Evolutionary conservation across 228 moss, liverwort and hornwort species (phyloP), one percentile per base, ranked within the genome.

Genomic region (Sphagnum magellanicum): DNA sequence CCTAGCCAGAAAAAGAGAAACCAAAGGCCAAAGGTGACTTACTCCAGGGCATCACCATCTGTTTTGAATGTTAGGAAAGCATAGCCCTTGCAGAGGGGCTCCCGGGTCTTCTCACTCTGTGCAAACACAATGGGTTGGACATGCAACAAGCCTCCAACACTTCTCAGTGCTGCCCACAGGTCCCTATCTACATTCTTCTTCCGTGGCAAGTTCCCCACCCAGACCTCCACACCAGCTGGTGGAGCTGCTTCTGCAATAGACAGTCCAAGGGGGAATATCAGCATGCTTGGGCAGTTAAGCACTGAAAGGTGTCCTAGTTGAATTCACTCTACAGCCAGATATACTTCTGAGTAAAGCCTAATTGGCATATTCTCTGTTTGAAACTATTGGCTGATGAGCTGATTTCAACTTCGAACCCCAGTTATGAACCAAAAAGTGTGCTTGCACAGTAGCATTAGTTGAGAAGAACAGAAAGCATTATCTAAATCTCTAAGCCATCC

Each of bases 31-130:
- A 32, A 32, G 32, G 32, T 32, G 32, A 32, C 32, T 32, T 32
- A 32, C 97, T 78, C 73, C 67, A 81, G 73, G 12, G 97, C 97
- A 68, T 84, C 81, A 64, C 81, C 79, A 58, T 82, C 80, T 6
- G 85, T 80, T 59, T 84, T 82, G 68, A 97, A 97, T 5, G 93
- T 93, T n/a, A 97, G 82, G 74, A 91, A 97, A 50, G 85, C 93
- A 73, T 90, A 81, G 15, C 97, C 93, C 73, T 90, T 93, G 84
- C 97, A 97, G 65, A 87, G 67, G n/a, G 93, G 91, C n/a, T 98
- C 93, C 13, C 97, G 90, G 51, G 93, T 97, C 81, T 97, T 93
- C 68, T 91, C 91, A 64, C 87, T 84, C 48, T 84, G 81, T 16
- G 79, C 83, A 65, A 72, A 76, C 46, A 92, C 71, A 66, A 97